Base-by-base conservation (phyloP, 805 yeast genomes). In the Wickerhamiella cacticola region DNA sequence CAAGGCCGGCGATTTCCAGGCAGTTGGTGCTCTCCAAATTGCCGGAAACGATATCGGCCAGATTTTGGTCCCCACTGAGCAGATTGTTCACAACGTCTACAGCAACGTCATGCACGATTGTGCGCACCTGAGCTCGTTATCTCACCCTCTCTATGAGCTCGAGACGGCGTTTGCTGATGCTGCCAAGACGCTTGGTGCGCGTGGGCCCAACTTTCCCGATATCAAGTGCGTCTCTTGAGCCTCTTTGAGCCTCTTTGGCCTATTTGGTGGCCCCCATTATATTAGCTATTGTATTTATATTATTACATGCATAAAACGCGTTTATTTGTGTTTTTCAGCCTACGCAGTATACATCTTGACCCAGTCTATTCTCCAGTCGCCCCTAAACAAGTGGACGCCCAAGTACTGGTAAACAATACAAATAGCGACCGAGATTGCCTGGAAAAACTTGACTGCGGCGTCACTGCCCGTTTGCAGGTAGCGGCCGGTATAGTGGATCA, bases 1-100 rank as follows among this genome's bases (percentile, higher is more conserved):
- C 45, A 57, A 57, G 53, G 56, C 56, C 12, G 39, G 45, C 29
- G 59, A 49, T 48, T 50, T 57, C 44, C 35, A 10, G 28, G 26
- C 53, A 6, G 59, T 53, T 26, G 55, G 55, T 5, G 56, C 57
- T 22, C 26, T 29, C 15, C 3, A 36, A 6, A 55, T 55, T 29
- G 56, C 53, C 33, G 23, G 24, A 24, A 46, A 48, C 24, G 56
- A 55, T 41, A 39, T 55, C 41, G 41, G 22, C 33, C 43, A 34
- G 15, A 42, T 53, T 21, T 34, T 31, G 7, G 42, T 31, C 12
- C 47, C 51, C 18, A 45, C 53, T 41, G 41, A 41, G 25, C 45
- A 36, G 12, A 36, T 55, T 12, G 47, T 50, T 26, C 16, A 47
- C 29, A 50, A 44, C 42, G 41, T 53, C 22, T 44, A 51, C 48